Percentiles rank a stretch among this genome's conserved stretches.
These are phyloP conservation scores for Colletotrichum aenigma DNA, from an alignment of 2,329 filamentous ascomycete genomes.

Conservation along the genomic window DNA sequence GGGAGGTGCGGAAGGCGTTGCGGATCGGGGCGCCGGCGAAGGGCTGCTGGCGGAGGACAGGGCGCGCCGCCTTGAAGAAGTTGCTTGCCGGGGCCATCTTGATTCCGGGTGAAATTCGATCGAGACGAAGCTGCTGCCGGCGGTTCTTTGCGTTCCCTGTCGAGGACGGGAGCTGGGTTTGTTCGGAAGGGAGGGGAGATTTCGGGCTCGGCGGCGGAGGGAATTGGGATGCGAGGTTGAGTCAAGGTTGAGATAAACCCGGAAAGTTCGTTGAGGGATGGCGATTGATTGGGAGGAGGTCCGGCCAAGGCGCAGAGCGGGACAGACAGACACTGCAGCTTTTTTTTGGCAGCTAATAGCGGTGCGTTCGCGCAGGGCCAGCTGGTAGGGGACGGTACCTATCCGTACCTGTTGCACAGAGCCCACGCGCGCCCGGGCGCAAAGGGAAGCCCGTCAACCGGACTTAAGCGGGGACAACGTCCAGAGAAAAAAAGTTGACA, in stretches of 20 bases:
- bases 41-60: conserved; percentile 58
- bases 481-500: not conserved
- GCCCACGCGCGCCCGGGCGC: not conserved
- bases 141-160: not conserved
- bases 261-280: conserved; percentile 13
- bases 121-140: not conserved
- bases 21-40: conserved; percentile 58
- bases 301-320: conserved; percentile 6
- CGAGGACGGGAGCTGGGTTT: not conserved
- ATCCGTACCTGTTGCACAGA: not conserved
- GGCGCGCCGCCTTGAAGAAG: conserved; percentile 60
- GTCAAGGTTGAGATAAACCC: conserved; percentile 8
- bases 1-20: conserved; percentile 53
- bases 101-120: not conserved
- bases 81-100: conserved; percentile 50
- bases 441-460: not conserved
- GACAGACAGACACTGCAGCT: not conserved
- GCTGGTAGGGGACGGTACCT: not conserved
- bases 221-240: conserved; percentile 3
- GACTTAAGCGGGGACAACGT: conserved; percentile 18
- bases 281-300: not conserved
- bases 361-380: not conserved
- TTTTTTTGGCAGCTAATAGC: conserved; percentile 1
- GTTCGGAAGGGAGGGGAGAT: not conserved
- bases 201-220: not conserved